A percentile compares a stretch with the other conserved stretches of the same genome.
These are phyloP conservation scores for Kodamaea sagamina DNA, from an alignment of 805 yeast species.

Conservation along the genomic window DNA sequence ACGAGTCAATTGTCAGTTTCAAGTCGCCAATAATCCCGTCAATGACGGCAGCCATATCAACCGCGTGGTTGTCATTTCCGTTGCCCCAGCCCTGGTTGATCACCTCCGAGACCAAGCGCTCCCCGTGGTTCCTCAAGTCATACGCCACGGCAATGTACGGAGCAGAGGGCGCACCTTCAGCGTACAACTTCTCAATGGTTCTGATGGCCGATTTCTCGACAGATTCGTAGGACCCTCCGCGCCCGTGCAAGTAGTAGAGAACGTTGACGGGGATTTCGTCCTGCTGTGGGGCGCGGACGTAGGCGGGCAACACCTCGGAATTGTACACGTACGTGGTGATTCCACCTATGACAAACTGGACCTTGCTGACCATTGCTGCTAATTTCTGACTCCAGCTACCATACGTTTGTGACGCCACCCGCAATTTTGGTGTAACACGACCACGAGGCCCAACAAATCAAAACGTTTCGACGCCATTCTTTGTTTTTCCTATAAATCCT, in stretches of 20 bases:
- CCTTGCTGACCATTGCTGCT: conserved; percentile 2
- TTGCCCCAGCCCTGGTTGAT: conserved; percentile 47
- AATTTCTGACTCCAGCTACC: too few species aligned
- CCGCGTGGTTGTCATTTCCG: conserved; percentile 52
- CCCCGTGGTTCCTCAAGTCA: conserved; percentile 61
- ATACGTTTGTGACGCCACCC: conserved; percentile 8
- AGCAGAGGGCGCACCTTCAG: conserved; percentile 15
- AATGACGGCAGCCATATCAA: conserved; percentile 50
- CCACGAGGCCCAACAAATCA: conserved; percentile 15
- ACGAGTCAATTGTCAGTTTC: conserved; percentile 42
- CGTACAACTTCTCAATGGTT: conserved; percentile 26
- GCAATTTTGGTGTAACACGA: conserved; percentile 13
- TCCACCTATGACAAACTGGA: conserved; percentile 43
- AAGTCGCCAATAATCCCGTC: conserved; percentile 51
- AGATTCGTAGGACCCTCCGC: conserved; percentile 39
- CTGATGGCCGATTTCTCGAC: conserved; percentile 44
- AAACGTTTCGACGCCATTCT: conserved; percentile 3
- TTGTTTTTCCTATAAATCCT: conserved; percentile 6
- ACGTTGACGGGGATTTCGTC: conserved; percentile 38
- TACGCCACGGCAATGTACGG: conserved; percentile 51
- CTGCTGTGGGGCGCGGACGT: conserved; percentile 19
- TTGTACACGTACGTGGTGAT: conserved; percentile 48
- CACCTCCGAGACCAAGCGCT: conserved; percentile 35
- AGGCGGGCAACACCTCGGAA: conserved; percentile 28
- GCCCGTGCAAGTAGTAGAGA: conserved; percentile 49